Base-by-base conservation (phyloP, 768 basidiomycete species). In the Boletellus ananas region DNA sequence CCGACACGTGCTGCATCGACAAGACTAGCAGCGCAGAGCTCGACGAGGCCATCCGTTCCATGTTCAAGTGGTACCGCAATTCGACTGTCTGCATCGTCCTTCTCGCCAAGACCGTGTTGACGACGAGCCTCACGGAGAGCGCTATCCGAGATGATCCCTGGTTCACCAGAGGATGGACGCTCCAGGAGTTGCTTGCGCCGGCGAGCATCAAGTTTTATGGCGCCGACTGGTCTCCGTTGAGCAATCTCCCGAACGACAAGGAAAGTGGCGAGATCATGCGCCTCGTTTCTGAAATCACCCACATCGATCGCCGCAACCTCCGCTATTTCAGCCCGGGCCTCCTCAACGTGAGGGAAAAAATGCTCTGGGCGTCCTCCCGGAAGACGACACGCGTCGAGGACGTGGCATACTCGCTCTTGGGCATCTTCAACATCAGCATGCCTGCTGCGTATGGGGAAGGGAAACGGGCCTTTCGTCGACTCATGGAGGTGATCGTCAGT, bases 11-110 rank as follows among this genome's bases (percentile, higher is more conserved):
- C 17, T 66, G 64, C 41, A 60, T 67, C 34, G 49, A 66, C 23
- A 66, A 59, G n/a, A 39, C 42, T 11, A 64, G 65, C 44, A 66
- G 65, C 14, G 56, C 65, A 12, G 65, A 67, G 17, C 60, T 67
- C 11, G 61, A 62, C 20, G 65, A 66, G 43, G 58, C 65, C 25
- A 62, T 66, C n/a, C 61, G 60, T 12, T 54, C 65, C 34, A 64
- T 65, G 64, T 58, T 58, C 47, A 53, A 45, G 25, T 58, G 57
- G 57, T 58, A 65, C 16, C 54, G 63, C 34, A 53, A 57, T 25
- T 50, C 64, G 8, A 31, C 59, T 3, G 43, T 66, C 25, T 66
- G 65, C 44, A 25, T 63, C 27, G 56, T 58, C 10, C 55, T 43
- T 21, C 56, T 66, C 8, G 54, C 52, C 38, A 33, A 29, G 20